These are phyloP conservation scores for Physcia stellaris DNA, from an alignment of 495 filamentous ascomycete genomes.

Conservation along the genomic window DNA sequence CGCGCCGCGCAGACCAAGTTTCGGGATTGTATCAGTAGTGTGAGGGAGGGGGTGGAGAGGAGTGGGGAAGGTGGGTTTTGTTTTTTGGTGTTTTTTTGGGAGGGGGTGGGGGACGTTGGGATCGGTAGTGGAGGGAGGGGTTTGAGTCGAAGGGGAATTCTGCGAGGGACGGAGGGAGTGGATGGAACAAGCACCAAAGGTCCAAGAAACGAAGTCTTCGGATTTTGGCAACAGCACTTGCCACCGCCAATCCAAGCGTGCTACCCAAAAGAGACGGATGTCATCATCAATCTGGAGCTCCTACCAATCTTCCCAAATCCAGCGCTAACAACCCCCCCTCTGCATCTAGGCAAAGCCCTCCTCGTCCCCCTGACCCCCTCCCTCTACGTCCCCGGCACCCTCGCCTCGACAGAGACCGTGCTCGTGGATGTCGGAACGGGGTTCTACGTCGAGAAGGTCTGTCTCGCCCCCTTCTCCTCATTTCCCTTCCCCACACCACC, in stretches of 20 bases:
- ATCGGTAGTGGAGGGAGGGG: too few relatives aligned
- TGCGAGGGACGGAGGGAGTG: too few relatives aligned
- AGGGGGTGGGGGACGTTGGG: slow-evolving; percentile 20
- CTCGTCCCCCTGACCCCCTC: slow-evolving; percentile 86
- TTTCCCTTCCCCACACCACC: too few relatives aligned
- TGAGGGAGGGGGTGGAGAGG: slow-evolving; percentile 45
- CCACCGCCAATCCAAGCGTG: too few relatives aligned
- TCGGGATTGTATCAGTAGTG: slow-evolving; percentile 67
- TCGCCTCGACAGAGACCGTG: slow-evolving; percentile 65
- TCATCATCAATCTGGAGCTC: too few relatives aligned
- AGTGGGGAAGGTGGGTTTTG: slow-evolving; percentile 15
- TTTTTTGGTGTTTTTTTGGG: background rate
- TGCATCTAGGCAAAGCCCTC: slow-evolving; percentile 47
- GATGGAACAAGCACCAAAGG: too few relatives aligned
- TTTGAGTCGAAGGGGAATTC: too few relatives aligned
- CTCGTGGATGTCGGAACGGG: slow-evolving; percentile 94
- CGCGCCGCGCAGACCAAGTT: slow-evolving; percentile 84
- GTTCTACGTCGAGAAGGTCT: slow-evolving; percentile 89
- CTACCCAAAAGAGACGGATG: too few relatives aligned
- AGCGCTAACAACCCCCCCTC: background rate
- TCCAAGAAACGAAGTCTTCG: too few relatives aligned
- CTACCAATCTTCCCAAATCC: too few relatives aligned
- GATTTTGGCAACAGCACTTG: too few relatives aligned
- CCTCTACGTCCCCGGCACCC: slow-evolving; percentile 76
- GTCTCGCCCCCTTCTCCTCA: background rate